Evolutionary conservation across 2,329 filamentous ascomycete species (phyloP), one percentile per base, ranked within the genome.

Genomic region (Arthrobotrys megalospora): DNA sequence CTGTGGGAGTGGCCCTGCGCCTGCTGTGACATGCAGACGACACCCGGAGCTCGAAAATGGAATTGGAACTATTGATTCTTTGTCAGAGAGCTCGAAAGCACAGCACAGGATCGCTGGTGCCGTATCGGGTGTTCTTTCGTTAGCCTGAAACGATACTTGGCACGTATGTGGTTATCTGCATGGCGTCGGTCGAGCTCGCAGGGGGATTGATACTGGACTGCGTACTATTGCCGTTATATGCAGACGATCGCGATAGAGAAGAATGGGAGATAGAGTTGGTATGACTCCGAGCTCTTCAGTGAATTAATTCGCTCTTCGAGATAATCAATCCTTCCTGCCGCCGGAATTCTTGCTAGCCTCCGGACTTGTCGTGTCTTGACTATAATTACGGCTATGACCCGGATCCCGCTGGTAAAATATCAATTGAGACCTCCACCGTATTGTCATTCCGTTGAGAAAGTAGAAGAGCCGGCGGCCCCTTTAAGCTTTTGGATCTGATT

Each of bases 121-220:
- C 53, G 28, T 67, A 68, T 75, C 63, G 63, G 63, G 70, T 53
- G 41, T 62, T 66, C 63, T 63, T 67, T 67, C 41, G 53, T 58
- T 68, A 63, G 65, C 41, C 50, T 73, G 70, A 75, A 75, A 66
- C 69, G 63, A 52, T 32, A 24, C 70, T 75, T 75, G 70, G 70
- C 63, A 43, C 48, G 36, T 60, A 16, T 28, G 55, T 60, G 55
- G 55, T 60, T 36, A 68, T 43, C 43, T 75, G 53, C 60, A 66
- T 50, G 67, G 67, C 53, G 67, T 60, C 36, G 55, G 52, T 73
- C 41, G 69, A 65, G 38, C 60, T 65, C 60, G 32, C 68, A 72
- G 53, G 43, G 32, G 47, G n/a, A 24, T 67, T 55, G 34, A 55
- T 55, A 47, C 43, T 19, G 16, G 45, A 41, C 24, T 63, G 45